phyloP scores from a whole-genome alignment of 2,329 filamentous ascomycete genomes.

The Phyllosticta citriasiana region DNA sequence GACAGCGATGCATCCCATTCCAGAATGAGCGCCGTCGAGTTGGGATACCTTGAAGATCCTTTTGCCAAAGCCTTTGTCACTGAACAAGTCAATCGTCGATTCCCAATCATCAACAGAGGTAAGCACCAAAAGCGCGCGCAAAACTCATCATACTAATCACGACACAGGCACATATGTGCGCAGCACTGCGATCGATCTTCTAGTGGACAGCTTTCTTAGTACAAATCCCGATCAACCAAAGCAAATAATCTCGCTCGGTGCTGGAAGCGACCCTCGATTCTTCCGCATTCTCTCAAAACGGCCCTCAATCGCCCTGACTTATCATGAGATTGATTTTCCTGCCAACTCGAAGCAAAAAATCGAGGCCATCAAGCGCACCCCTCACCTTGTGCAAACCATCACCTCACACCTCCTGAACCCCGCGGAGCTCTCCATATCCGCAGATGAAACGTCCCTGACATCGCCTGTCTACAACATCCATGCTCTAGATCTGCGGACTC shows the following conservation, averaged over 20 bases:
- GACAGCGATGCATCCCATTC: conserved; percentile 87
- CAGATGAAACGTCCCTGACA: conserved; percentile 33
- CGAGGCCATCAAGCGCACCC: conserved; percentile 24
- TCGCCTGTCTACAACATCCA: conserved; percentile 45
- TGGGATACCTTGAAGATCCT: conserved; percentile 75
- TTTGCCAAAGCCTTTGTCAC: conserved; percentile 64
- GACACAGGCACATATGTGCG: conserved; percentile 77
- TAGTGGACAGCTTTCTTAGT: conserved; percentile 63
- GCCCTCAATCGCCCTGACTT: conserved; percentile 45
- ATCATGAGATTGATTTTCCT: conserved; percentile 90
- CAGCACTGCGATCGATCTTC: conserved; percentile 68
- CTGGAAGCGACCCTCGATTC: conserved; percentile 84
- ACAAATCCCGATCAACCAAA: conserved; percentile 32
- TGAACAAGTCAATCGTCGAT: conserved; percentile 49
- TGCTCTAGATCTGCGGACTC: conserved; percentile 56
- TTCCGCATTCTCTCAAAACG: conserved; percentile 58
- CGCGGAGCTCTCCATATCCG: conserved; percentile 27
- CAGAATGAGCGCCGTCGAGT: conserved; percentile 73
- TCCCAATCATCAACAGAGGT: conserved; percentile 95
- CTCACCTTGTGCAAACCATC: conserved; percentile 16
- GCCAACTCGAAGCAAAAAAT: conserved; percentile 61
- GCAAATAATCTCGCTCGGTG: conserved; percentile 87
- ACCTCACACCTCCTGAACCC: conserved; percentile 21
- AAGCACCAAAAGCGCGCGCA: conserved; percentile 15
- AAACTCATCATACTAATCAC: background rate